Evolutionary conservation across 2,329 filamentous ascomycete species (phyloP).

Genomic region (Penicillium aurantiogriseum): DNA sequence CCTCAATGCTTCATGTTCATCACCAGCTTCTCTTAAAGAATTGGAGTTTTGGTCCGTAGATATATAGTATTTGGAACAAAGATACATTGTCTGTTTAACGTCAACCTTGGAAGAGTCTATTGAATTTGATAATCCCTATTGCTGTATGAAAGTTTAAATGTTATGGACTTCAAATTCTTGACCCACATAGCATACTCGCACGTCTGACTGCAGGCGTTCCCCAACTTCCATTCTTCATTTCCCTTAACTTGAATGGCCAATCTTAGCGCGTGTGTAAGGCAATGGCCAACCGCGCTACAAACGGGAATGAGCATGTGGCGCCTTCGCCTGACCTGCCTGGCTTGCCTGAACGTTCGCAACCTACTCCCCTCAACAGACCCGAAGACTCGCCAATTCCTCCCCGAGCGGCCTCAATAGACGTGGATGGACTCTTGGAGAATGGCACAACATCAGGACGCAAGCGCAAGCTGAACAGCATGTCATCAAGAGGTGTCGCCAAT

Average conservation of each 20-base stretch:
- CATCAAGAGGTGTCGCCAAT: conserved; percentile 75
- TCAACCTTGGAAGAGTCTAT: neutral
- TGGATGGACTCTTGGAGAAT: conserved; percentile 20
- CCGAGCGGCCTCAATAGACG: conserved; percentile 25
- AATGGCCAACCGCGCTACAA: conserved; percentile 35
- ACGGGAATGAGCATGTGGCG: conserved; percentile 20
- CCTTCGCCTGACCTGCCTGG: conserved; percentile 16
- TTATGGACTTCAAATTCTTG: neutral
- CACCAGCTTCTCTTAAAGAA: neutral
- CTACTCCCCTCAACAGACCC: conserved; percentile 17
- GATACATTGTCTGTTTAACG: neutral
- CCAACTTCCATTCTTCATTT: neutral
- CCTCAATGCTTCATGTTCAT: neutral
- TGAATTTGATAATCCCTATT: neutral
- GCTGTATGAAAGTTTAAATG: conserved; percentile 3
- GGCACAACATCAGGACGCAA: conserved; percentile 36
- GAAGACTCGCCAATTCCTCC: conserved; percentile 30
- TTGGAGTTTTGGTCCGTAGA: neutral
- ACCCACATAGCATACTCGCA: conserved; percentile 1
- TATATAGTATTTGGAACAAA: neutral
- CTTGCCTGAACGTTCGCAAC: conserved; percentile 7
- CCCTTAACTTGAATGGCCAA: conserved; percentile 28
- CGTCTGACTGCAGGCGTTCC: neutral
- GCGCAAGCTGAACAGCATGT: conserved; percentile 43
- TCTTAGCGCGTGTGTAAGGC: conserved; percentile 30